Percentiles rank a stretch among this genome's conserved stretches.
phyloP scores from a whole-genome alignment of 2,329 filamentous ascomycete genomes.

The Hypoxylon sp. region DNA sequence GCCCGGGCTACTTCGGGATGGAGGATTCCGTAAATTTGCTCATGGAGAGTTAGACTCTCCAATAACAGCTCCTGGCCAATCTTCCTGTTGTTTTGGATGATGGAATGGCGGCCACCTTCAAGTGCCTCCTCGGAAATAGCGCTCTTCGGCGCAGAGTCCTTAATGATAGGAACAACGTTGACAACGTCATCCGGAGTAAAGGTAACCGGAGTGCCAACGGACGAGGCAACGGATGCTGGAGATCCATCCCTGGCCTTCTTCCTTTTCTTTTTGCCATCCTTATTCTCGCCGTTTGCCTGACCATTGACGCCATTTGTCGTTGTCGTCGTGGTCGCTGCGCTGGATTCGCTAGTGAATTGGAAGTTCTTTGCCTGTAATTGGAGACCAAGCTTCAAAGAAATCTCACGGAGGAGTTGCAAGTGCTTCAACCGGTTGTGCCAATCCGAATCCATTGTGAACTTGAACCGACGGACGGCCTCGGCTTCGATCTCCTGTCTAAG shows the following conservation, averaged over 20 bases:
- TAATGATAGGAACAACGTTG: slow-evolving; percentile 93
- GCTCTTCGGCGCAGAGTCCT: slow-evolving; percentile 93
- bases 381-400: slow-evolving; percentile 88
- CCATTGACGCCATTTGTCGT: slow-evolving; percentile 53
- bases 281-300: slow-evolving; percentile 59
- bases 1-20: slow-evolving; percentile 96
- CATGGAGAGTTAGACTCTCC: slow-evolving; percentile 95
- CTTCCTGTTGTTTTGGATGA: slow-evolving; percentile 94
- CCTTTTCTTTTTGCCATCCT: slow-evolving; percentile 70
- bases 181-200: slow-evolving; percentile 89
- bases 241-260: slow-evolving; percentile 69
- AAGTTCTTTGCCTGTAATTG: slow-evolving; percentile 87
- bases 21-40: slow-evolving; percentile 98
- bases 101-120: slow-evolving; percentile 95
- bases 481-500: slow-evolving; percentile 77
- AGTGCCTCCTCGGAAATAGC: slow-evolving; percentile 93
- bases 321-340: slow-evolving; percentile 52
- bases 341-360: slow-evolving; percentile 65
- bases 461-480: slow-evolving; percentile 80
- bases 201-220: slow-evolving; percentile 63
- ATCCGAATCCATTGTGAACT: slow-evolving; percentile 75
- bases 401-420: slow-evolving; percentile 88
- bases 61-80: slow-evolving; percentile 94
- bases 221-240: slow-evolving; percentile 58
- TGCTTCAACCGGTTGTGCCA: slow-evolving; percentile 78